These are phyloP conservation scores for Pseudogymnoascus sp. DNA, from an alignment of 2,329 filamentous ascomycete species.

Conservation along the genomic window DNA sequence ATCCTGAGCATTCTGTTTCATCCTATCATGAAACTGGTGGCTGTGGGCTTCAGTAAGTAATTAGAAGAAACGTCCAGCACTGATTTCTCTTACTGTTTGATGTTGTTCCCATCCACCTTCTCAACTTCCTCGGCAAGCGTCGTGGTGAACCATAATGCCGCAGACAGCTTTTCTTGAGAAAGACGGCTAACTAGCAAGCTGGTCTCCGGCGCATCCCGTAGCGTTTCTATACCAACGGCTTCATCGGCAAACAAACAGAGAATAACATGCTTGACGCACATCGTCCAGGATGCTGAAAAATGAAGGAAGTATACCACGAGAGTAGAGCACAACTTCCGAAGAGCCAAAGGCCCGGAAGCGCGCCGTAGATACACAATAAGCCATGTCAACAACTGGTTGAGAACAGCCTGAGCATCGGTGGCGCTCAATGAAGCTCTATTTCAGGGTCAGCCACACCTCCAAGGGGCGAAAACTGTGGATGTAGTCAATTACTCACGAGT, in stretches of 20 bases:
- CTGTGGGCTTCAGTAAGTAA: constrained; percentile 18
- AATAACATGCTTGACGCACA: constrained; percentile 55
- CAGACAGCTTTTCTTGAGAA: constrained; percentile 42
- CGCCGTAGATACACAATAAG: constrained; percentile 46
- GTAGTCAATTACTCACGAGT: constrained; percentile 48
- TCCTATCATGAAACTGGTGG: constrained; percentile 40
- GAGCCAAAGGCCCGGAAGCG: constrained; percentile 50
- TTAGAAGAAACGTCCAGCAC: constrained; percentile 1
- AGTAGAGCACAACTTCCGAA: constrained; percentile 69
- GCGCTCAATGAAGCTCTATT: constrained; percentile 37
- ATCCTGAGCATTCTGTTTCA: constrained; percentile 43
- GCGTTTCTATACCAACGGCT: constrained; percentile 38
- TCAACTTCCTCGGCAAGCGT: constrained; percentile 57
- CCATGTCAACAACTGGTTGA: constrained; percentile 55
- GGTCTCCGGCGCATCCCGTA: constrained; percentile 36
- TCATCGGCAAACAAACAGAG: constrained; percentile 46
- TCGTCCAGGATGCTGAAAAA: constrained; percentile 58
- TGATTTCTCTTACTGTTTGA: constrained; percentile 41
- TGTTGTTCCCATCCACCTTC: constrained; percentile 56
- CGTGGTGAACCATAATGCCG: constrained; percentile 56
- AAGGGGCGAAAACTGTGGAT: background rate
- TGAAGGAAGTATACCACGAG: constrained; percentile 68
- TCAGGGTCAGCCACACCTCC: background rate
- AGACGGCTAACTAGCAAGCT: constrained; percentile 39
- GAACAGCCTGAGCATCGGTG: constrained; percentile 48